These are phyloP conservation scores for Aspergillus hiratsukae DNA, from an alignment of 2,329 filamentous ascomycete species.

Conservation along the genomic window DNA sequence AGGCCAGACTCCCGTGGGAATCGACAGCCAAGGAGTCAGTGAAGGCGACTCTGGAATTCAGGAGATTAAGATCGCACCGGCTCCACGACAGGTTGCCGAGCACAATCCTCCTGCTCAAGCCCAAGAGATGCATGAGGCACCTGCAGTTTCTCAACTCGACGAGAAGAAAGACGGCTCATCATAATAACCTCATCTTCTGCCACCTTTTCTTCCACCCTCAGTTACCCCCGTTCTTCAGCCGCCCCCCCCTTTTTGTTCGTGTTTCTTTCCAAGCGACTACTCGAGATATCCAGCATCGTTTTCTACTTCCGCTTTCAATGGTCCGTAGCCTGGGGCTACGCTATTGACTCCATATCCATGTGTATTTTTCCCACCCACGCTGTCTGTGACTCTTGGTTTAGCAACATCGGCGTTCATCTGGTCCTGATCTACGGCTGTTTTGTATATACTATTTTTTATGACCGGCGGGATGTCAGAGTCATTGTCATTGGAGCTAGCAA, in stretches of 20 bases:
- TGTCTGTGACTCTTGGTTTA: conserved; percentile 7
- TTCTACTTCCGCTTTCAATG: conserved; percentile 1
- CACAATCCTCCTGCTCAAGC: conserved; percentile 15
- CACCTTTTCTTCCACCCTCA: conserved; percentile 1
- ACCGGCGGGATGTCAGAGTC: conserved; percentile 1
- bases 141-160: conserved; percentile 13
- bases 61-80: conserved; percentile 27
- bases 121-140: conserved; percentile 10
- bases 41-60: conserved; percentile 28
- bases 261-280: conserved; percentile 4
- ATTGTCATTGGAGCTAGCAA: background rate
- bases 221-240: conserved; percentile 7
- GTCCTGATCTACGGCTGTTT: background rate
- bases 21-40: conserved; percentile 28
- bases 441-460: conserved; percentile 10
- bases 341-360: background rate
- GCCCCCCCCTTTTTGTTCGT: conserved; percentile 5
- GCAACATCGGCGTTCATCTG: background rate
- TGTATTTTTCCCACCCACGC: background rate
- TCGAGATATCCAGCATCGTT: conserved; percentile 26
- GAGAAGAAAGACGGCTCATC: conserved; percentile 19
- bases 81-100: conserved; percentile 29
- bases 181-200: background rate
- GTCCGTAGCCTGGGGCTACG: conserved; percentile 19
- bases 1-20: conserved; percentile 41